Evolutionary conservation across 768 basidiomycete species (phyloP).

Genomic region (Boletus subparvulus): DNA sequence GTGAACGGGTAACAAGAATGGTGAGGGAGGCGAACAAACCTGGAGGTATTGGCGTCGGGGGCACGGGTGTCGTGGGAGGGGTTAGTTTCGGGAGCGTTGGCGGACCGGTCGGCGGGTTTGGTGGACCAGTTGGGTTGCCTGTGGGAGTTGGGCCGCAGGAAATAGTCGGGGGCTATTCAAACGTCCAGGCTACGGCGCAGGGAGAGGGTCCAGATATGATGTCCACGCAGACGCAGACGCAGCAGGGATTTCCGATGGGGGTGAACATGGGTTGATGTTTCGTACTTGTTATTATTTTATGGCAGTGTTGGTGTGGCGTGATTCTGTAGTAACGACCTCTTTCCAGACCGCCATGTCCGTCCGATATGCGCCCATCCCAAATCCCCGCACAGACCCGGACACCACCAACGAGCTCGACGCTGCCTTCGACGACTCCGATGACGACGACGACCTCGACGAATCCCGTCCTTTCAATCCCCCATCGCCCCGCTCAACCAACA

Average conservation of each 20-base stretch:
- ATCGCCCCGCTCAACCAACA: constrained; percentile 22
- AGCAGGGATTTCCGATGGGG: constrained; percentile 27
- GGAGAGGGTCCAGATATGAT: constrained; percentile 14
- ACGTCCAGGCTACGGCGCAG: constrained; percentile 9
- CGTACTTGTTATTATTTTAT: not conserved
- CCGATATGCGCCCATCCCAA: constrained; percentile 70
- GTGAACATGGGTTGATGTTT: constrained; percentile 3
- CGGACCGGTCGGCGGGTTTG: constrained; percentile 31
- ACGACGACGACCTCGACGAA: constrained; percentile 50
- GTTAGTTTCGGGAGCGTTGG: constrained; percentile 24
- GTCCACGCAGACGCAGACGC: constrained; percentile 9
- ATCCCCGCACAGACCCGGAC: constrained; percentile 48
- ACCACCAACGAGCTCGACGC: constrained; percentile 74
- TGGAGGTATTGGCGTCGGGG: constrained; percentile 11
- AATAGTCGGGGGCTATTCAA: constrained; percentile 15
- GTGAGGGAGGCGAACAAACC: constrained; percentile 39
- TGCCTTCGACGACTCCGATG: constrained; percentile 80
- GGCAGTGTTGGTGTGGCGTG: constrained; percentile 12
- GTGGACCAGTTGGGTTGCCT: constrained; percentile 28
- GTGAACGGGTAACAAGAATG: constrained; percentile 61
- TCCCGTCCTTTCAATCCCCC: constrained; percentile 53
- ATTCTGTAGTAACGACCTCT: not conserved
- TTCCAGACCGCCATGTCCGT: constrained; percentile 40
- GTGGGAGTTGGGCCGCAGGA: constrained; percentile 23
- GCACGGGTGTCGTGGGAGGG: constrained; percentile 7